A percentile compares a stretch with the other conserved stretches of the same genome.
Conservation (phyloP, 108 stramenopile genomes). For the Cyclotella cryptica region DNA sequence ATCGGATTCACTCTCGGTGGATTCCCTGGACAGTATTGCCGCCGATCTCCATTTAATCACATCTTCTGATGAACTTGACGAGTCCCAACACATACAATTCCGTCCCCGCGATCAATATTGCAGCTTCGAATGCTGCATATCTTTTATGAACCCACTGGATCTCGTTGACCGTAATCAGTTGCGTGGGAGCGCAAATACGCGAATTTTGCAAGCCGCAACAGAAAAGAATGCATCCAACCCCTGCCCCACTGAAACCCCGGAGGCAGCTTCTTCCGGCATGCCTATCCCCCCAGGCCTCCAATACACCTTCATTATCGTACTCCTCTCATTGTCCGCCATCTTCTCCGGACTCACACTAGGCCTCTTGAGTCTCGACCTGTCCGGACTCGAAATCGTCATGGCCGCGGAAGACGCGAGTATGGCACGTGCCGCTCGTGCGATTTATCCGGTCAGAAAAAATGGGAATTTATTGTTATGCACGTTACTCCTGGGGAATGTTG, state of each 20-base stretch:
- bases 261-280: conserved; percentile 5
- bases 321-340: conserved; percentile 79
- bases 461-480: conserved; percentile 98
- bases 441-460: conserved; percentile 89
- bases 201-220: conserved; percentile 18
- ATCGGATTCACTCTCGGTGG: too few species aligned
- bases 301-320: conserved; percentile 64
- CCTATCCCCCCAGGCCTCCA: conserved; percentile 61
- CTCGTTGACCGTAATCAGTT: background rate
- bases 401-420: conserved; percentile 66
- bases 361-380: conserved; percentile 95
- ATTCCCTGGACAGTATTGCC: background rate
- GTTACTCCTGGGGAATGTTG: conserved; percentile 96
- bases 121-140: conserved; percentile 20
- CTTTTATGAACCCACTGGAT: background rate
- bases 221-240: conserved; percentile 7
- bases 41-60: background rate
- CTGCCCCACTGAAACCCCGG: conserved; percentile 7
- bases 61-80: background rate
- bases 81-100: background rate
- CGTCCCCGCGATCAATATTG: background rate
- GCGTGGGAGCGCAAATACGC: conserved; percentile 6
- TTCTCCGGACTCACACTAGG: conserved; percentile 96
- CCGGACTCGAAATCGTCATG: conserved; percentile 97
- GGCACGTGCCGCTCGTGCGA: conserved; percentile 70